Percentiles rank a stretch among this genome's conserved stretches.
Conservation (phyloP, 345 rosid species). For the Eucalyptus lansdowneana region DNA sequence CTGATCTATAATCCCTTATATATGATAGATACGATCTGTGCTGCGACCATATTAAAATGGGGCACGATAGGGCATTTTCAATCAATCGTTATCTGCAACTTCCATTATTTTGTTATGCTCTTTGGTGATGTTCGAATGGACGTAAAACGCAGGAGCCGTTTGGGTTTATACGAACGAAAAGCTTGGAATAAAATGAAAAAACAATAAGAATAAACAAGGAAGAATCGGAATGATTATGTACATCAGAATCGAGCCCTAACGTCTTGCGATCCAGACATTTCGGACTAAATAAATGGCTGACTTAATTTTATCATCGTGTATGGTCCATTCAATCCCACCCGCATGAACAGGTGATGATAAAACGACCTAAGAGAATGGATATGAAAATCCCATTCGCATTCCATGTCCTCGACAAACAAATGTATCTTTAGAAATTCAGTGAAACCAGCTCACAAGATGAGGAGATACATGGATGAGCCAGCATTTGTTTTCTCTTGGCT, state of each 20-base stretch:
- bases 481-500: not conserved
- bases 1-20: not conserved
- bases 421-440: not conserved
- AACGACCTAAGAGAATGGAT: not conserved
- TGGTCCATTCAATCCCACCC: not conserved
- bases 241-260: not conserved
- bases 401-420: not conserved
- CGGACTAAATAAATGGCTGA: not conserved
- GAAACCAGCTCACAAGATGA: not conserved
- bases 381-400: not conserved
- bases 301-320: not conserved
- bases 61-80: not conserved
- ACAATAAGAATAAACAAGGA: not conserved
- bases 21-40: not conserved
- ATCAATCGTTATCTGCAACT: not conserved
- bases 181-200: not conserved
- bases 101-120: not conserved
- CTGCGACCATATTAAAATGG: not conserved
- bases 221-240: not conserved
- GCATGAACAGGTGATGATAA: not conserved
- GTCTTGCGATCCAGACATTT: not conserved
- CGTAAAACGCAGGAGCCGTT: not conserved
- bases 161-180: not conserved
- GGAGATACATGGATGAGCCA: not conserved
- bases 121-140: not conserved